Base-by-base conservation (phyloP, 2,329 filamentous ascomycete species). In the Paramyrothecium roridum region DNA sequence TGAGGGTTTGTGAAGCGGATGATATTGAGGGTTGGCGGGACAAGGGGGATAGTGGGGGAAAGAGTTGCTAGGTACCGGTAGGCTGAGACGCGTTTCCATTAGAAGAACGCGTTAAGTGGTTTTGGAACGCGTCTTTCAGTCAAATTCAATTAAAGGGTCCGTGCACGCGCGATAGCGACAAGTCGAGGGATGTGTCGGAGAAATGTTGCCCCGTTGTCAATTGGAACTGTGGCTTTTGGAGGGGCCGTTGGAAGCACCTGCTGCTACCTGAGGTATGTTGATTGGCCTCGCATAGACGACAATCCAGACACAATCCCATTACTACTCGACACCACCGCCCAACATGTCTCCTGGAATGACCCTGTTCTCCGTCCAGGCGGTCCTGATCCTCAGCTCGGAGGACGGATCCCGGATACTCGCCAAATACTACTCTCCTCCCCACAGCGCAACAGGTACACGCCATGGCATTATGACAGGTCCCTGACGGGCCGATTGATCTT, bases 341-440 rank as follows among this genome's bases (percentile, higher is more conserved):
- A 69, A 53, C 59, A 91, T 92, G 89, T 83, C 87, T 63, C 86
- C 87, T 60, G 84, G 85, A 76, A 86, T 91, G 77, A 88, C 87
- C 60, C 82, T 92, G 48, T 88, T 89, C 78, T 85, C 87, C 67
- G 82, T 92, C 69, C 88, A 90, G 73, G 89, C 89, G 69, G 82
- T 93, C 71, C 81, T 91, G 63, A 86, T 93, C 65, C 86, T 93
- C 70, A 86, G 88, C 67, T 87, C 88, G 58, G 91, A 96, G 76
- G 93, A 98, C 73, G 90, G 90, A 70, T 89, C 89, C 58, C 86
- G 93, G 73, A 90, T 98, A 77, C 91, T 96, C 73, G 86, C 92
- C 69, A 97, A 97, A 80, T 96, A 96, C 84, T 96, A 93, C 81
- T 76, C 73, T 74, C 79, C 74, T 78, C 89, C 73, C 73, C 88